A percentile compares a stretch with the other conserved stretches of the same genome.
Conservation (phyloP, 441 rosid species). For the Populus hybrid region DNA sequence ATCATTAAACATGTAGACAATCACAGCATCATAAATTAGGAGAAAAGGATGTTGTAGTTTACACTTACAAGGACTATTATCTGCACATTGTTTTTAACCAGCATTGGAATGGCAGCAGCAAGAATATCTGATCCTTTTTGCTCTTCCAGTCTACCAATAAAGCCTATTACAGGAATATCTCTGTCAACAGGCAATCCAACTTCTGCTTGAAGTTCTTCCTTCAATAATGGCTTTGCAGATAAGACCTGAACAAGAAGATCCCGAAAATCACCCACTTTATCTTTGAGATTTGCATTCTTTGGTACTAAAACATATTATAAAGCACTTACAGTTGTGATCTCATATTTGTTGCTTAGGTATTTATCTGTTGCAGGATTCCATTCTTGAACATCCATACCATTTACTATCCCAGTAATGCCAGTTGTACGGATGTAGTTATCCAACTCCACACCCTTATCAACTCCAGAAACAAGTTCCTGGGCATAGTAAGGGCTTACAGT, state of each 20-base stretch:
- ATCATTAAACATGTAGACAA: background rate
- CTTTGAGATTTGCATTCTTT: background rate
- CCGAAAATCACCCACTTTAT: background rate
- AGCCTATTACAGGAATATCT: constrained; percentile 72
- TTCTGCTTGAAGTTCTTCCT: constrained; percentile 90
- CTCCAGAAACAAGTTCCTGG: constrained; percentile 70
- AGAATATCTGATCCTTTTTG: constrained; percentile 95
- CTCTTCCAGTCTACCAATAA: constrained; percentile 94
- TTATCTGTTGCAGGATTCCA: constrained; percentile 89
- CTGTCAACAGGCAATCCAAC: constrained; percentile 80
- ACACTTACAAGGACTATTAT: constrained; percentile 71
- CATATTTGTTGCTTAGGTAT: constrained; percentile 61
- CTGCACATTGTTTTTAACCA: constrained; percentile 60
- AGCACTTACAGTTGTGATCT: constrained; percentile 64
- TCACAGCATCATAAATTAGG: background rate
- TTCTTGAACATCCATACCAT: constrained; percentile 96
- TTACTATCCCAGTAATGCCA: constrained; percentile 65
- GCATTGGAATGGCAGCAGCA: constrained; percentile 60
- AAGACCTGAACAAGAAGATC: constrained; percentile 42
- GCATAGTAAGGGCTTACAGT: constrained; percentile 91
- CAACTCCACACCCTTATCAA: constrained; percentile 74
- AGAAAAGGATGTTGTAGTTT: background rate
- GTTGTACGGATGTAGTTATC: constrained; percentile 50
- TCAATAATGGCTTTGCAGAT: constrained; percentile 75
- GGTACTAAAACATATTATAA: background rate